Evolutionary conservation across 306 rosid genomes (phyloP), one percentile per base, ranked within the genome.

Genomic region (Hippophae tibetana): DNA sequence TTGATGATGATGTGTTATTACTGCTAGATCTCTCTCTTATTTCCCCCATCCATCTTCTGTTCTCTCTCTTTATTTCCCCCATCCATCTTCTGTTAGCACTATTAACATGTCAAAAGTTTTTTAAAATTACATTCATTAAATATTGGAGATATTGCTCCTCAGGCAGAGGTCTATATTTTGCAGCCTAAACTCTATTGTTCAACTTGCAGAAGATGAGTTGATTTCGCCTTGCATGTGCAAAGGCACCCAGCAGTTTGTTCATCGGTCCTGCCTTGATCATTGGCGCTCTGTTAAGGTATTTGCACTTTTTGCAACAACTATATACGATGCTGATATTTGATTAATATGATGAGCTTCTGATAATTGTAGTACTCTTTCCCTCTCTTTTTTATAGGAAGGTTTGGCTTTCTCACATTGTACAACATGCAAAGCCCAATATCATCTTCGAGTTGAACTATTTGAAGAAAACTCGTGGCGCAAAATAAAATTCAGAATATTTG

Each of bases 221-320:
- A 93, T 93, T 67, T 93, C 99, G 13, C 99, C 99, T 8, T 93
- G 99, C 87, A 82, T 84, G 94, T 93, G 99, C 87, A 93, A 93
- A 79, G 99, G 99, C 68, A 93, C 99, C 46, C 99, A 93, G 75
- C 99, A 93, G 74, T 93, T 93, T 82, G 99, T 93, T 65, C 99
- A 93, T 69, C 96, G 94, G 46, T 80, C 87, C 14, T 93, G 99
- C 66, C 99, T 93, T 71, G 99, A 93, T 74, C 99, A 93, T 76
- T 93, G 99, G 99, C 99, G 99, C 71, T 93, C 99, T 6, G 85
- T 93, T 46, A 93, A 88, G 84, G 99, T 84, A 70, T 62, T 55
- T 56, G 55, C 66, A 57, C 51, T 52, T 50, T 13, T 54, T 52
- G 54, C 38, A 31, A 4, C 38, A 31, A 31, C 38, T 31, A 31